Evolutionary conservation across 1,284 basidiomycete species (phyloP).

Genomic region (Ustilago nuda): DNA sequence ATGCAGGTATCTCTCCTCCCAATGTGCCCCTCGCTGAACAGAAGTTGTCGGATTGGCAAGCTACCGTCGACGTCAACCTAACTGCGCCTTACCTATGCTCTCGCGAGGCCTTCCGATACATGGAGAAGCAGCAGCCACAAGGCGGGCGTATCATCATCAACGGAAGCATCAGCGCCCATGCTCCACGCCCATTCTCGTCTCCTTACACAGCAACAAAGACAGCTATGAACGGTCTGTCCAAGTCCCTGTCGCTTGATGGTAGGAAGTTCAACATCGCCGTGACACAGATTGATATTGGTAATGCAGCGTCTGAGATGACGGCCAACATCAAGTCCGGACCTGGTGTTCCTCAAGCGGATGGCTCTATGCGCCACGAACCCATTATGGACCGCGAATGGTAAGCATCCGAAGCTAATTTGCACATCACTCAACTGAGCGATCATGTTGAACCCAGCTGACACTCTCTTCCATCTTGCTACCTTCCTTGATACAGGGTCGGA

Average conservation of each 20-base stretch:
- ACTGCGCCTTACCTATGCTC: constrained; percentile 57
- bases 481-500: constrained; percentile 31
- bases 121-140: constrained; percentile 50
- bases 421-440: background rate
- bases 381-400: constrained; percentile 53
- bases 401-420: constrained; percentile 3
- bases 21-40: constrained; percentile 49
- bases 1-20: constrained; percentile 57
- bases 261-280: constrained; percentile 54
- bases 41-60: constrained; percentile 55
- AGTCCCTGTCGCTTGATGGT: constrained; percentile 56
- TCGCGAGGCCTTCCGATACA: constrained; percentile 58
- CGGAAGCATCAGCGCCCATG: constrained; percentile 55
- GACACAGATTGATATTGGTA: constrained; percentile 60
- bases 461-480: background rate
- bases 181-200: constrained; percentile 45
- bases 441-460: background rate
- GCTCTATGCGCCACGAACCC: constrained; percentile 49
- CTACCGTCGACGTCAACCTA: constrained; percentile 55
- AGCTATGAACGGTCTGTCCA: constrained; percentile 56
- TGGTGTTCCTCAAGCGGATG: constrained; percentile 55
- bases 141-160: constrained; percentile 63
- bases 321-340: constrained; percentile 48
- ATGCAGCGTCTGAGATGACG: constrained; percentile 60
- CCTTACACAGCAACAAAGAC: constrained; percentile 60